These are phyloP conservation scores for Xylaria sp. DNA, from an alignment of 2,329 filamentous ascomycete genomes.

Conservation along the genomic window DNA sequence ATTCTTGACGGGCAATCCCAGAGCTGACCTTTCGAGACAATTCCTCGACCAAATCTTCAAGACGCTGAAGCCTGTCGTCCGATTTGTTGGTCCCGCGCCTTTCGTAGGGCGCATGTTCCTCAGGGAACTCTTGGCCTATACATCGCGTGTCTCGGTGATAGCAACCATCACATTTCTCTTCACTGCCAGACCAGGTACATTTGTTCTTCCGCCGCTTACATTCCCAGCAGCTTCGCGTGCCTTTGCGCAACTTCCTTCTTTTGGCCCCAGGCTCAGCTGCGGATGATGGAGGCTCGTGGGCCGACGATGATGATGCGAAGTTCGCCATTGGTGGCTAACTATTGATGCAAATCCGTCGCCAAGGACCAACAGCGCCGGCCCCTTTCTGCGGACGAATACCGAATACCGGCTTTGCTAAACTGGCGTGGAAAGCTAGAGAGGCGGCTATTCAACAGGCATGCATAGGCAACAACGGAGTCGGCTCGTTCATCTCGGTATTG, in stretches of 20 bases:
- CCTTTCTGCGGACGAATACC: too few relatives aligned
- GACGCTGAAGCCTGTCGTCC: conserved; percentile 13
- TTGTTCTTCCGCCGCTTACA: conserved; percentile 28
- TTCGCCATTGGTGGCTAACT: conserved; percentile 5
- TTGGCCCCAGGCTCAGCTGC: neutral
- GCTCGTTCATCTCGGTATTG: too few relatives aligned
- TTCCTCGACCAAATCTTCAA: conserved; percentile 19
- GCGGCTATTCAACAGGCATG: neutral
- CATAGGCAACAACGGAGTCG: neutral
- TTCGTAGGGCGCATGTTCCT: neutral
- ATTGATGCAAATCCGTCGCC: neutral
- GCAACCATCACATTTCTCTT: conserved; percentile 22
- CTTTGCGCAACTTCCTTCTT: conserved; percentile 24
- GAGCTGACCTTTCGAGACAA: conserved; percentile 7
- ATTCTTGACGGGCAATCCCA: neutral
- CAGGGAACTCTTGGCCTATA: conserved; percentile 20
- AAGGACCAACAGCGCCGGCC: neutral
- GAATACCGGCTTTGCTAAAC: neutral
- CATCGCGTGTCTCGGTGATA: conserved; percentile 18
- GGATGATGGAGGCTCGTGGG: neutral
- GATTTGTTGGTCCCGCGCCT: neutral
- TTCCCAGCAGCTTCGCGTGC: conserved; percentile 28
- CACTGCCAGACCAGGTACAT: conserved; percentile 22
- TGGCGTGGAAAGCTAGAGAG: neutral
- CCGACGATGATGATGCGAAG: conserved; percentile 9